Evolutionary conservation across 225 moss, liverwort and hornwort genomes (phyloP), one percentile per base, ranked within the genome.

Genomic region (Polytrichum commune): DNA sequence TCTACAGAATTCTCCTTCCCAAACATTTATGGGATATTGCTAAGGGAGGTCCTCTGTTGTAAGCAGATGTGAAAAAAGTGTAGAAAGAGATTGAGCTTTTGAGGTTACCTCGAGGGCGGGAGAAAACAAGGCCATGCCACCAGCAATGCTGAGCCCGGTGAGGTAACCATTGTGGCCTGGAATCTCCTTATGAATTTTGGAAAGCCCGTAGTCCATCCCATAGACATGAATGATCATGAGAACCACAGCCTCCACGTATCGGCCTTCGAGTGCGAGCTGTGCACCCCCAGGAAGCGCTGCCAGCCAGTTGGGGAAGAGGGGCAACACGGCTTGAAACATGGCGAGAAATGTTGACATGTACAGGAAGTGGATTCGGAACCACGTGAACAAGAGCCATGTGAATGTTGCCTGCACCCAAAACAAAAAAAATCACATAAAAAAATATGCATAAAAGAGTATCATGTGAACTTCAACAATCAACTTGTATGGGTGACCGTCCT

Each of bases 111-210:
- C 84, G 1, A 84, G 73, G 23, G 88, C 88, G 29, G 88, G 84
- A 32, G 88, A 74, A 56, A 88, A 88, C 63, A 85, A 77, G 65
- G 88, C 80, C 78, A 88, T 82, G 78, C 95, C 95, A 28, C 95
- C 93, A 28, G 95, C 95, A 61, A 95, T 93, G 77, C 95, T 95
- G 8, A 95, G 78, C 0, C 95, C 95, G 7, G 93, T 95, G 25
- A 95, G 88, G 75, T 95, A 93, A 16, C 75, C 80, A 38, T 95
- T 95, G 62, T 93, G 95, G 68, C 95, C 93, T 56, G 91, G 88
- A 70, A 95, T 93, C 76, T 95, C 95, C 27, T 76, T 76, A 29
- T 95, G 93, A 69, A 95, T 95, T 63, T 89, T 89, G n/a, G 77
- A 62, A 80, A 91, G 80, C 72, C 95, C 95, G 5, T 88, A 95